Conservation (phyloP, 1,139 yeast genomes). For the Geotrichum macrosporum region DNA sequence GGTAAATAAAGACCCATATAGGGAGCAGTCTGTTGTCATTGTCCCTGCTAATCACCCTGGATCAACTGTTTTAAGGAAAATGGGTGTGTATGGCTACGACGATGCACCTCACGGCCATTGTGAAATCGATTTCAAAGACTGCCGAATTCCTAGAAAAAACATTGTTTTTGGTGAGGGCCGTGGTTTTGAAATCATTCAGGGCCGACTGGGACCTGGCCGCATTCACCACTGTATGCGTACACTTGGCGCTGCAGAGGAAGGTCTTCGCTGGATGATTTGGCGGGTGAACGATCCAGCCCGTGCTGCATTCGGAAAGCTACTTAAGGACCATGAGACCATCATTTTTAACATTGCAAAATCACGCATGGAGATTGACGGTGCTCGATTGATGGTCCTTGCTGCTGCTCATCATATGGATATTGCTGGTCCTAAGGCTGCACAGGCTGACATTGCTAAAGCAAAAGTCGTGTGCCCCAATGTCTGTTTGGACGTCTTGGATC, state of each 20-base stretch:
- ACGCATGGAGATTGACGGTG: conserved; percentile 55
- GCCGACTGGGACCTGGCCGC: conserved; percentile 68
- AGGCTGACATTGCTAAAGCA: conserved; percentile 61
- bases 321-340: conserved; percentile 53
- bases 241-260: conserved; percentile 63
- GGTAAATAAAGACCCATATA: conserved; percentile 38
- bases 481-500: conserved; percentile 51
- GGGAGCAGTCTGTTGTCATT: conserved; percentile 58
- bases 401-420: conserved; percentile 65
- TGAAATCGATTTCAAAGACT: conserved; percentile 54
- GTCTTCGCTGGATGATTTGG: conserved; percentile 49
- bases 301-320: conserved; percentile 53
- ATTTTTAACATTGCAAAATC: conserved; percentile 52
- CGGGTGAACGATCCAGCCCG: conserved; percentile 51
- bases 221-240: conserved; percentile 73
- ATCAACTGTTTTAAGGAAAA: conserved; percentile 52
- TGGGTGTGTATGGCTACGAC: conserved; percentile 58
- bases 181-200: conserved; percentile 66
- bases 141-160: conserved; percentile 48
- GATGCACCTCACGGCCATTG: conserved; percentile 76
- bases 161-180: conserved; percentile 47
- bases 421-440: conserved; percentile 53
- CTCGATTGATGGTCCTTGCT: conserved; percentile 55
- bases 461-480: conserved; percentile 64
- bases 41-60: conserved; percentile 57